These are phyloP conservation scores for Lactarius tabidus DNA, from an alignment of 768 basidiomycete species.

Conservation along the genomic window DNA sequence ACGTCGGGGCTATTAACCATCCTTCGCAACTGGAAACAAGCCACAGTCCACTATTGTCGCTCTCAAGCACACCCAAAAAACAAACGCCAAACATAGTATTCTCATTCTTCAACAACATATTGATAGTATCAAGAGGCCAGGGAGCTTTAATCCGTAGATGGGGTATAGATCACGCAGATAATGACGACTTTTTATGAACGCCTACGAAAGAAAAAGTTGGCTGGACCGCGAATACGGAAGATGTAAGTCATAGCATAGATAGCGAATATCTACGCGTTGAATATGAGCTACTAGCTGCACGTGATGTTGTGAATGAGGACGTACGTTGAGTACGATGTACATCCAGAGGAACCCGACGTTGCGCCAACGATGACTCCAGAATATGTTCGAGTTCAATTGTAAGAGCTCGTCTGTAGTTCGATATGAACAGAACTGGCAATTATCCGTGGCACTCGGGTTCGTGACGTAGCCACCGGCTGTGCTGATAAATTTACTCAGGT, in stretches of 20 bases:
- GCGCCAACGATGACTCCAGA: slow-evolving; percentile 48
- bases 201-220: slow-evolving; percentile 14
- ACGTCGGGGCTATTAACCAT: no score
- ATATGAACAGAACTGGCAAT: slow-evolving; percentile 53
- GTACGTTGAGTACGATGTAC: slow-evolving; percentile 43
- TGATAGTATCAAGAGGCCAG: no score
- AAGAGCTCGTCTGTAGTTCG: slow-evolving; percentile 58
- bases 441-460: slow-evolving; percentile 36
- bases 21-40: no score
- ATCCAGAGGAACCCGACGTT: slow-evolving; percentile 45
- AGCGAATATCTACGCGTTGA: slow-evolving; percentile 37
- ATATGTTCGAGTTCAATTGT: slow-evolving; percentile 52
- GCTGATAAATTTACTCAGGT: slow-evolving; percentile 41
- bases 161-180: background rate
- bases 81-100: no score
- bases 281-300: background rate
- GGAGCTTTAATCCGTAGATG: no score
- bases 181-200: background rate
- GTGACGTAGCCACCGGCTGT: slow-evolving; percentile 46
- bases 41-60: no score
- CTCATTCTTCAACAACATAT: no score
- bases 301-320: slow-evolving; percentile 24
- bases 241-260: slow-evolving; percentile 54
- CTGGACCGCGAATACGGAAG: slow-evolving; percentile 43
- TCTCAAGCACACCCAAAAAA: no score